Percentiles rank a stretch among this genome's conserved stretches.
Evolutionary conservation across 331 rosid genomes (phyloP).

Genomic region (Quercus lobata): DNA sequence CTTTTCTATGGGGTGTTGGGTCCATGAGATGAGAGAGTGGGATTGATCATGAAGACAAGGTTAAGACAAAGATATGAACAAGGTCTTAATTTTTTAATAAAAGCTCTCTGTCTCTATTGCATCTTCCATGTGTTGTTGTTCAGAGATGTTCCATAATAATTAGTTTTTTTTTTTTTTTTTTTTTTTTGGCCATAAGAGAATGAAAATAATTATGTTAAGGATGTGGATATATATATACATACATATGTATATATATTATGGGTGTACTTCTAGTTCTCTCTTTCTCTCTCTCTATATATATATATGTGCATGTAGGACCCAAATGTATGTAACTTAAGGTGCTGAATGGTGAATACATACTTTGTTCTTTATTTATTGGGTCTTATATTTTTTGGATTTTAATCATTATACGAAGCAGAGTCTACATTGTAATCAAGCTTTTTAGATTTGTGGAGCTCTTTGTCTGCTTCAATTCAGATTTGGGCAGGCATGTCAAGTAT

Average conservation of each 20-base stretch:
- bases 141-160: conserved; percentile 10
- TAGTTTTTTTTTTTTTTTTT: background rate
- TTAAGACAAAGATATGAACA: conserved; percentile 6
- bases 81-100: conserved; percentile 1
- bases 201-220: background rate
- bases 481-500: conserved; percentile 5
- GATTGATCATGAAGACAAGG: conserved; percentile 14
- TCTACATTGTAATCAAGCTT: conserved; percentile 12
- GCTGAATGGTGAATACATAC: background rate
- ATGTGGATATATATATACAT: background rate
- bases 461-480: background rate
- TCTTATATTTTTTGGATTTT: background rate
- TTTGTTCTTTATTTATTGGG: background rate
- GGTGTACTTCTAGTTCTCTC: too few species aligned
- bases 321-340: background rate
- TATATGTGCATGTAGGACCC: background rate
- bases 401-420: conserved; percentile 25
- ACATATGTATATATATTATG: background rate
- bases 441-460: background rate
- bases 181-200: background rate
- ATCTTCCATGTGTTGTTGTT: conserved; percentile 32
- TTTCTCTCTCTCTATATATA: too few species aligned
- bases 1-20: background rate
- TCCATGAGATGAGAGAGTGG: background rate
- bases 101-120: conserved; percentile 28